Conservation (phyloP, 2,329 filamentous ascomycete species). For the Ascochyta clinopodiicola region DNA sequence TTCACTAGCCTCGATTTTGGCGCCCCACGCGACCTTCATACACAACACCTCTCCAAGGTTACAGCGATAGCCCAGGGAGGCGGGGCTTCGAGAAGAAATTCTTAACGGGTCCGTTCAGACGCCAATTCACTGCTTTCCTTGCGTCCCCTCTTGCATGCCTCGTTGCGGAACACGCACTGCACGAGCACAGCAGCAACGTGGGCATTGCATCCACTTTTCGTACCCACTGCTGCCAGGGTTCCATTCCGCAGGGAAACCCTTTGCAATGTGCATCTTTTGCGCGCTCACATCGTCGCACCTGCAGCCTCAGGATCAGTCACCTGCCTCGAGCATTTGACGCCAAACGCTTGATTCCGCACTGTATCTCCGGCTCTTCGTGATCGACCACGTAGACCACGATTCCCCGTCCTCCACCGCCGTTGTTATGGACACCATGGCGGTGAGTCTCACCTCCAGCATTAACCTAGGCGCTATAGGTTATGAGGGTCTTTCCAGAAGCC, state of each 20-base stretch:
- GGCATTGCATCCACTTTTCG: slow-evolving; percentile 13
- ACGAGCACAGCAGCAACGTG: slow-evolving; percentile 20
- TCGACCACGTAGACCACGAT: slow-evolving; percentile 10
- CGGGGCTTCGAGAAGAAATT: slow-evolving; percentile 31
- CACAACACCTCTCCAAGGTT: slow-evolving; percentile 4
- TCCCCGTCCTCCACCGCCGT: slow-evolving; percentile 9
- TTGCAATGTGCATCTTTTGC: slow-evolving; percentile 4
- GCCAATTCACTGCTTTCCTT: slow-evolving; percentile 11
- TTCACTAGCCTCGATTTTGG: slow-evolving; percentile 8
- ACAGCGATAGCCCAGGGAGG: slow-evolving; percentile 29
- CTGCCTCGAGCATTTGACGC: slow-evolving; percentile 12
- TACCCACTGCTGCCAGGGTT: slow-evolving; percentile 4
- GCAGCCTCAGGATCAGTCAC: slow-evolving; percentile 13
- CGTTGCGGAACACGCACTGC: slow-evolving; percentile 9
- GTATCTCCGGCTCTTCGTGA: slow-evolving; percentile 15
- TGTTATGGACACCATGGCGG: slow-evolving; percentile 19
- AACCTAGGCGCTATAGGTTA: slow-evolving; percentile 13
- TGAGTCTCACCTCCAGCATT: slow-evolving; percentile 23
- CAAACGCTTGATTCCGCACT: slow-evolving; percentile 13
- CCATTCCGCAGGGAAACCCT: slow-evolving; percentile 8
- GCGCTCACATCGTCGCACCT: slow-evolving; percentile 13
- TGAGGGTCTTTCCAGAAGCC: slow-evolving; percentile 12
- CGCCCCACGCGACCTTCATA: slow-evolving; percentile 27
- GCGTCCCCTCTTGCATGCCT: slow-evolving; percentile 11
- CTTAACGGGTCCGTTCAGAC: slow-evolving; percentile 25